Percentiles rank a stretch among this genome's conserved stretches.
These are phyloP conservation scores for Anisodus acutangulus DNA, from an alignment of 257 asterid genomes.

Conservation along the genomic window DNA sequence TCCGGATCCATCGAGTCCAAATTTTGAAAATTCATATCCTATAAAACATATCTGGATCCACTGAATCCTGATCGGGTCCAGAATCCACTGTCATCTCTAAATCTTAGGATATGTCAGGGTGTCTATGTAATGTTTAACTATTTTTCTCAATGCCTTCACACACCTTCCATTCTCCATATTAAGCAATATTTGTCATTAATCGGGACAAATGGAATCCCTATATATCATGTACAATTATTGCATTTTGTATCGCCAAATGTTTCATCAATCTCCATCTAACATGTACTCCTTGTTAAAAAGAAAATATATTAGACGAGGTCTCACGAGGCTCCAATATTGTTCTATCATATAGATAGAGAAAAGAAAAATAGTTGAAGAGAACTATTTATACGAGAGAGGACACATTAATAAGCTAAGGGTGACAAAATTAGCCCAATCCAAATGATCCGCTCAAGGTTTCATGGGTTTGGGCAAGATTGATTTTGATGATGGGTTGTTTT, in stretches of 20 bases:
- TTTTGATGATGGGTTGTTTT: no score
- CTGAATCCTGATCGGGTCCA: no score
- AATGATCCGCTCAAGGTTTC: no score
- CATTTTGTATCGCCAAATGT: neutral
- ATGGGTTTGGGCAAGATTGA: no score
- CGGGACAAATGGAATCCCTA: neutral
- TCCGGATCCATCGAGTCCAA: no score
- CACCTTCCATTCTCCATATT: neutral
- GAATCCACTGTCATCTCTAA: no score
- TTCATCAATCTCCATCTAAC: neutral
- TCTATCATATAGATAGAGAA: neutral
- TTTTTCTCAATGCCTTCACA: neutral
- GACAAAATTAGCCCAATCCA: no score
- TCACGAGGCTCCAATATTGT: neutral
- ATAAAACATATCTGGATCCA: no score
- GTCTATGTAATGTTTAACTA: neutral
- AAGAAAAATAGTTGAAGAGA: neutral
- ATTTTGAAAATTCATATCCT: no score
- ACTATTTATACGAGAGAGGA: neutral
- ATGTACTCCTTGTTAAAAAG: neutral
- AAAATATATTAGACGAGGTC: neutral
- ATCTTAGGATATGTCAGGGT: neutral
- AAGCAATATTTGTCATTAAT: neutral
- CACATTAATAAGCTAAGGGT: no score
- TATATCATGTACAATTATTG: neutral